Base-by-base conservation (phyloP, 73 alveolate genomes). In the Breviolum minutum region DNA sequence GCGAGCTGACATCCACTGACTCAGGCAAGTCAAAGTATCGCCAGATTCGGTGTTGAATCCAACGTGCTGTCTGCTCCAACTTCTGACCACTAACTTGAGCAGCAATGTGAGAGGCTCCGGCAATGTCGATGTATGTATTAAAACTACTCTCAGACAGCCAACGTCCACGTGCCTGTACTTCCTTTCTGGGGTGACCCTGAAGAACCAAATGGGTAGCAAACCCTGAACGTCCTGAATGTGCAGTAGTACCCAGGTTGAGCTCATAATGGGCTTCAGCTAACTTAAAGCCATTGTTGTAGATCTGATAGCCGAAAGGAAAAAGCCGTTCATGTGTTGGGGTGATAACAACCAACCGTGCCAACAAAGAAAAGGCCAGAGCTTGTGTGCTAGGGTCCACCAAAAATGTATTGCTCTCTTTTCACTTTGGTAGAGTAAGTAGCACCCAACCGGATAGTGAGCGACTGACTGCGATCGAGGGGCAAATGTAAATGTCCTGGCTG, bases 371-470 rank as follows among this genome's bases (percentile, higher is more conserved):
- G 0, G 80, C 83, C 7, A 87, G 68, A 0, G 84, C 60, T 12
- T 63, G 68, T 20, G 24, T 2, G 6, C 2, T 69, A 5, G 83
- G 83, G 27, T 66, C 27, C 10, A 87, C 29, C 48, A 66, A 19
- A 19, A 2, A 32, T 68, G 30, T 12, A 63, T 69, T 87, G 95
- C 30, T 87, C 95, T 29, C 95, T 3, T 69, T 68, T 68, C 22
- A 87, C 83, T 54, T 87, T 87, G 54, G 95, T 87, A 24, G 83
- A 66, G 54, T 12, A 13, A 54, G 14, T n/a, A 54, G 95, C 80
- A 6, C 95, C 95, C 82, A 63, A 68, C 2, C 95, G 82, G 7
- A 87, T 17, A 0, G 70, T 83, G 24, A 83, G 14, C 12, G 73
- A 11, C 16, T 48, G 24, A 13, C 54, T 60, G 22, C 24, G 7